Evolutionary conservation across 768 basidiomycete genomes (phyloP).

Genomic region (Leucosporidium creatinivorum): DNA sequence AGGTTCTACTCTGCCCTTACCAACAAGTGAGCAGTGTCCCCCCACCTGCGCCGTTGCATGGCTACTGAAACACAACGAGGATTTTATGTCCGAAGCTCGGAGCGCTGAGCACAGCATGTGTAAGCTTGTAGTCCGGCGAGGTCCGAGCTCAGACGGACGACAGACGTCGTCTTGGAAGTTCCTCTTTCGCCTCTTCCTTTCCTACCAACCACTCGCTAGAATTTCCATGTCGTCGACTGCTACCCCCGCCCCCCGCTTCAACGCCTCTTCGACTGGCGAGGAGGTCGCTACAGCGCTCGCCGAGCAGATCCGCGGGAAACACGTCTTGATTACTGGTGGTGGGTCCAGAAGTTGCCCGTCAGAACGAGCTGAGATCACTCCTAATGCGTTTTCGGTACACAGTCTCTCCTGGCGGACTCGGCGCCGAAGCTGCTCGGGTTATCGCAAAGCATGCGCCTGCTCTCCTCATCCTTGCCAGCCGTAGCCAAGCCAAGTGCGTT

Average conservation of each 20-base stretch:
- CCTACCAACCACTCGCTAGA: no score
- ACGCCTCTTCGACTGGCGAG: background rate
- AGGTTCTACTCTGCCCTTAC: no score
- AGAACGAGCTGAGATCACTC: background rate
- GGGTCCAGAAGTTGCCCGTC: background rate
- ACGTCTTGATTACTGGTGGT: background rate
- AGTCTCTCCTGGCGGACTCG: background rate
- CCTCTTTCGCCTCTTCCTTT: no score
- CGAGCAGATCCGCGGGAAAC: background rate
- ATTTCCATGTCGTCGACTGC: background rate
- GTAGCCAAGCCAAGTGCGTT: background rate
- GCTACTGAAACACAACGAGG: no score
- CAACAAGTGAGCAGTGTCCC: no score
- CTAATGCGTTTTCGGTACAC: background rate
- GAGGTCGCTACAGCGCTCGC: background rate
- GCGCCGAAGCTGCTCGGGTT: background rate
- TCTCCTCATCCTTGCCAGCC: background rate
- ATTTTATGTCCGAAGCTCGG: no score
- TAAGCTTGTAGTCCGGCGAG: no score
- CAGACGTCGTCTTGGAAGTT: no score
- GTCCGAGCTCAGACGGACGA: no score
- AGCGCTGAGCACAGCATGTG: no score
- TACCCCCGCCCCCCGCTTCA: background rate
- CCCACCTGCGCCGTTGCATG: no score
- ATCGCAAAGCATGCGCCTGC: background rate